Evolutionary conservation across 75 land plant species (phyloP).

Genomic region (Selaginella tamariscina): DNA sequence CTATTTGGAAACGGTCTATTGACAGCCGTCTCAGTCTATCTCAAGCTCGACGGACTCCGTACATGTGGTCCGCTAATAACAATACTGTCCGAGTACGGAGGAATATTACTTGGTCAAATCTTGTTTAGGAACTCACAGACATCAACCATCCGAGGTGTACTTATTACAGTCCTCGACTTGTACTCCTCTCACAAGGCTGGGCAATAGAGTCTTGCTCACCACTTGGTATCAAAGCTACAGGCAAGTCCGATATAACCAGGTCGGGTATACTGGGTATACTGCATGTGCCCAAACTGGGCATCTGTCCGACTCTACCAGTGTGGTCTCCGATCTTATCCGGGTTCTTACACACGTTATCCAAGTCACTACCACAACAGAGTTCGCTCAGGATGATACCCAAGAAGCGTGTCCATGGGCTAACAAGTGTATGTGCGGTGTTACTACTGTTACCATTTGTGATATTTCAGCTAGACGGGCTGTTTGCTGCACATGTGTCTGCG

Average conservation of each 20-base stretch:
- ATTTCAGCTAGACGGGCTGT: not conserved
- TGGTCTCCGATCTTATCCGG: not conserved
- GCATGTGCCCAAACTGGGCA: not conserved
- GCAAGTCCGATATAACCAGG: no score
- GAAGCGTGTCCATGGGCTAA: constrained; percentile 12
- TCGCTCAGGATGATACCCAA: constrained; percentile 10
- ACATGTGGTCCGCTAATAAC: constrained; percentile 47
- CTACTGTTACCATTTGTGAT: constrained; percentile 15
- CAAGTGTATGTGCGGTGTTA: not conserved
- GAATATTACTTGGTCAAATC: constrained; percentile 35
- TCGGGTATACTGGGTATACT: not conserved
- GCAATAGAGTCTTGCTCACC: constrained; percentile 32
- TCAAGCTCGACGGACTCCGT: constrained; percentile 25
- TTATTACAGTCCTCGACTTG: constrained; percentile 22
- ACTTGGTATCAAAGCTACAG: constrained; percentile 1
- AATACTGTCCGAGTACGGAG: constrained; percentile 54
- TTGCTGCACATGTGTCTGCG: not conserved
- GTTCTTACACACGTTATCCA: not conserved
- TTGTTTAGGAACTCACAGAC: constrained; percentile 9
- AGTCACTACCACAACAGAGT: not conserved
- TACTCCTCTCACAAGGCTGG: constrained; percentile 54
- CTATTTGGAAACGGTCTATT: constrained; percentile 13
- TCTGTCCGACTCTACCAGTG: not conserved
- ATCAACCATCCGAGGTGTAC: constrained; percentile 21
- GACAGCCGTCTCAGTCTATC: constrained; percentile 2